Percentiles rank a stretch among this genome's conserved stretches.
Evolutionary conservation across 352 stramenopile species (phyloP).

Genomic region (Pythium brassicae): DNA sequence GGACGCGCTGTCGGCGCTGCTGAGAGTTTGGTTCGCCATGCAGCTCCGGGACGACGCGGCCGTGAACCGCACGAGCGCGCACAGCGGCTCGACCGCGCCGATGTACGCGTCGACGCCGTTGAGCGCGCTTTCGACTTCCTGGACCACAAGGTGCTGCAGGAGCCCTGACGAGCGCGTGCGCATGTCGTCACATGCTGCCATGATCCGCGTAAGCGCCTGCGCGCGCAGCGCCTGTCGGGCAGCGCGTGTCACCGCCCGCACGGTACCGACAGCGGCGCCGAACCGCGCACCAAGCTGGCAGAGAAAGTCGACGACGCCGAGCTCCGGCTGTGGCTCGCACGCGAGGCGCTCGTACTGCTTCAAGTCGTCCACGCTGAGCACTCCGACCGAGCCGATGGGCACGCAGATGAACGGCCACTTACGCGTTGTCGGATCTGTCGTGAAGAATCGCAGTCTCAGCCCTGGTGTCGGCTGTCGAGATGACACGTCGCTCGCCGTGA

Average conservation of each 20-base stretch:
- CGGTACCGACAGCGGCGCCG: conserved; percentile 9
- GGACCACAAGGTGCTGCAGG: conserved; percentile 41
- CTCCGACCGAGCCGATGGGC: conserved; percentile 35
- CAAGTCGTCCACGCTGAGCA: conserved; percentile 66
- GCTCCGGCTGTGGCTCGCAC: conserved; percentile 47
- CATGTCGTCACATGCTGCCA: conserved; percentile 47
- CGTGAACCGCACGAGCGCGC: conserved; percentile 43
- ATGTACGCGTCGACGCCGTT: conserved; percentile 67
- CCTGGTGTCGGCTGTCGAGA: not conserved
- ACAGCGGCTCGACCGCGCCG: conserved; percentile 49
- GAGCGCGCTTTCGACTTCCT: conserved; percentile 49
- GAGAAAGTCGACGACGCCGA: conserved; percentile 76
- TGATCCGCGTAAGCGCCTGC: conserved; percentile 41
- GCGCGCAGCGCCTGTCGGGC: conserved; percentile 15
- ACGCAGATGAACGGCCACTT: conserved; percentile 72
- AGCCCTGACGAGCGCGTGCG: conserved; percentile 18
- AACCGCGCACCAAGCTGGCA: conserved; percentile 26
- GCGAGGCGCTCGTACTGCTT: conserved; percentile 36
- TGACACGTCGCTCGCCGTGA: conserved; percentile 20
- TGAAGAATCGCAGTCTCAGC: conserved; percentile 37
- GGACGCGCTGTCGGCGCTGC: conserved; percentile 36
- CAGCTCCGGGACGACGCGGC: conserved; percentile 35
- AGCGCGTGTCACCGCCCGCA: conserved; percentile 9
- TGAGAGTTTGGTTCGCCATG: conserved; percentile 44
- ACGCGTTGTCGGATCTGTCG: conserved; percentile 13